phyloP scores from a whole-genome alignment of 73 alveolate genomes.

The Symbiodinium pilosum region DNA sequence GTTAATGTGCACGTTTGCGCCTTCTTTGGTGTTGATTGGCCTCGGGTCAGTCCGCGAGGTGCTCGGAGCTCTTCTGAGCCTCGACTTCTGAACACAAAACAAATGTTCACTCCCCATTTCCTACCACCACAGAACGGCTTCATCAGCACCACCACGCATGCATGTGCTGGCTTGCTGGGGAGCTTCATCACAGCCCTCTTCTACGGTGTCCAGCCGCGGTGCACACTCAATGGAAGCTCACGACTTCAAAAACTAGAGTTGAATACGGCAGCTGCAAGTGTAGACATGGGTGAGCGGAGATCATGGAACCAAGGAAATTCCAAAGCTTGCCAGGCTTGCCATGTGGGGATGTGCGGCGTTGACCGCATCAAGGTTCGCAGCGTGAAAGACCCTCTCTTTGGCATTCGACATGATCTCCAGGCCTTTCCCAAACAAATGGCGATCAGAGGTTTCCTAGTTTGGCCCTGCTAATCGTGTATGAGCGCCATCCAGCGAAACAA shows the following conservation, averaged over 20 bases:
- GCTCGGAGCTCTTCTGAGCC: constrained; percentile 18
- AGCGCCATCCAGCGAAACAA: no score
- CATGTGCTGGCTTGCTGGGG: neutral
- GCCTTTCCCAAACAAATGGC: no score
- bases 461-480: no score
- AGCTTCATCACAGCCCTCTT: neutral
- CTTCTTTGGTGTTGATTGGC: neutral
- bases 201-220: neutral
- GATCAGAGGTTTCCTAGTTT: no score
- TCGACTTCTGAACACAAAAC: neutral
- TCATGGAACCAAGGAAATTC: no score
- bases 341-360: constrained; percentile 93
- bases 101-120: no score
- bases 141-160: no score
- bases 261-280: neutral
- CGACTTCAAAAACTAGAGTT: neutral
- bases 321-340: constrained; percentile 46
- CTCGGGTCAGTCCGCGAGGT: neutral
- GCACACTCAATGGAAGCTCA: neutral
- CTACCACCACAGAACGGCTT: no score
- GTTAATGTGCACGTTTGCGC: no score
- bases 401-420: constrained; percentile 34
- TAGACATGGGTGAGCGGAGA: no score
- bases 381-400: constrained; percentile 85
- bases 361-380: constrained; percentile 67